These are phyloP conservation scores for Liquidambar formosana DNA, from an alignment of 164 flowering plant genomes.

Conservation along the genomic window DNA sequence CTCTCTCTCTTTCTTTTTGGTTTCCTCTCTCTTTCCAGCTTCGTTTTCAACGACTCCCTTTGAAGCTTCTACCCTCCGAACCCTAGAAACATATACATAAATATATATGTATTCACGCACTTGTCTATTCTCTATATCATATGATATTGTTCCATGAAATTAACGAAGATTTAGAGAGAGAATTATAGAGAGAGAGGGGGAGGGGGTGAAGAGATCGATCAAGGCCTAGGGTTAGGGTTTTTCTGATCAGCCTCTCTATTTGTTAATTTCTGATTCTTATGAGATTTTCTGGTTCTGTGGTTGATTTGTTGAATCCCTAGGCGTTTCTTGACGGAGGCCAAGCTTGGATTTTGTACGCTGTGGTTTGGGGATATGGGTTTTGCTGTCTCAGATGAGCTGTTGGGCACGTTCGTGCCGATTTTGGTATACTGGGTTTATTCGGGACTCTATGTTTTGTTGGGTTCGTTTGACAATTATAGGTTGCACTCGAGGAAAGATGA, in stretches of 20 bases:
- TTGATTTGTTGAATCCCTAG: neutral
- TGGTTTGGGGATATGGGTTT: conserved; percentile 37
- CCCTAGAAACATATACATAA: too few species aligned
- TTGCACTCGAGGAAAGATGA: conserved; percentile 83
- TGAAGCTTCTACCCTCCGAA: too few species aligned
- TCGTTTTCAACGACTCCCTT: too few species aligned
- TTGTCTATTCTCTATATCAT: too few species aligned
- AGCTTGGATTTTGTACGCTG: neutral
- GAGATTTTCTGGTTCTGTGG: neutral
- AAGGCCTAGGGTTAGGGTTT: conserved; percentile 10
- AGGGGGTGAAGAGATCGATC: neutral
- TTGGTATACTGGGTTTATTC: conserved; percentile 86
- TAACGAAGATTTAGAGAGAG: neutral
- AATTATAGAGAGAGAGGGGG: neutral
- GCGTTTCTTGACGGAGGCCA: neutral
- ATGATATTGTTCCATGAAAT: too few species aligned
- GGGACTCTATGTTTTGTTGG: conserved; percentile 67
- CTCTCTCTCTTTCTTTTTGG: too few species aligned
- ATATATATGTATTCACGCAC: too few species aligned
- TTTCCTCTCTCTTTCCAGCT: too few species aligned
- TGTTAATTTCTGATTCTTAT: neutral
- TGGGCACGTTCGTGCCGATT: conserved; percentile 80
- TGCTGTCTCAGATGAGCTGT: conserved; percentile 65
- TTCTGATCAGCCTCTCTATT: neutral
- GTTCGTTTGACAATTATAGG: conserved; percentile 61